Conservation (phyloP, 2,329 filamentous ascomycete genomes). For the Sordariomycetes sp. region DNA sequence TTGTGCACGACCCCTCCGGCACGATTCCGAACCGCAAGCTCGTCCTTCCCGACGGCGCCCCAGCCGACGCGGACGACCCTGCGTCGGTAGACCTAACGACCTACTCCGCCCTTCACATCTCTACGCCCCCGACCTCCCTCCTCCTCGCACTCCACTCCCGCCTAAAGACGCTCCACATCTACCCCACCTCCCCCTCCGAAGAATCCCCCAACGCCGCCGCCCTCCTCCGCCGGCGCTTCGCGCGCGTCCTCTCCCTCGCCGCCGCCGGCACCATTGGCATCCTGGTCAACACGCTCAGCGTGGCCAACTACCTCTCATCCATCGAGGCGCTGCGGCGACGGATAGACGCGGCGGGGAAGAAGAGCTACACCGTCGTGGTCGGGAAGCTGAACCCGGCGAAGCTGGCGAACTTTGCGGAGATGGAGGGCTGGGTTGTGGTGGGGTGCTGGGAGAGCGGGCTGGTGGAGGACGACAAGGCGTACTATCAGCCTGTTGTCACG, state of each 20-base stretch:
- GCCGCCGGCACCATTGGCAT: conserved; percentile 83
- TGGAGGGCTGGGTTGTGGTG: conserved; percentile 93
- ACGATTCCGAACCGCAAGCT: conserved; percentile 74
- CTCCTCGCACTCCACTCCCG: conserved; percentile 79
- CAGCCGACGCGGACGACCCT: conserved; percentile 16
- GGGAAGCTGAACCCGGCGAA: conserved; percentile 94
- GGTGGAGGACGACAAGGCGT: conserved; percentile 69
- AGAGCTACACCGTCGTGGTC: conserved; percentile 91
- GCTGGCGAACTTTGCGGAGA: conserved; percentile 88
- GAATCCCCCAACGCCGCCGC: conserved; percentile 29
- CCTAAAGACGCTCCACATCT: conserved; percentile 63
- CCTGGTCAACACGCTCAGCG: conserved; percentile 86
- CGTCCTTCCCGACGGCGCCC: neutral
- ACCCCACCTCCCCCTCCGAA: conserved; percentile 31
- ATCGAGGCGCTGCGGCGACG: conserved; percentile 59
- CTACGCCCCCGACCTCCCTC: conserved; percentile 66
- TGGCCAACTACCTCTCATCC: conserved; percentile 77
- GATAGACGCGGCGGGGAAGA: conserved; percentile 76
- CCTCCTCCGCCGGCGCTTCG: conserved; percentile 74
- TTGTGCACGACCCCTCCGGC: conserved; percentile 68
- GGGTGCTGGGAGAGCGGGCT: conserved; percentile 96
- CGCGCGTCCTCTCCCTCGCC: conserved; percentile 65
- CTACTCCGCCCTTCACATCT: conserved; percentile 75
- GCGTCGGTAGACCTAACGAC: conserved; percentile 37
- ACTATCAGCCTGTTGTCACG: conserved; percentile 85